Evolutionary conservation across 2,329 filamentous ascomycete genomes (phyloP), one percentile per base, ranked within the genome.

Genomic region (Colletotrichum sp.): DNA sequence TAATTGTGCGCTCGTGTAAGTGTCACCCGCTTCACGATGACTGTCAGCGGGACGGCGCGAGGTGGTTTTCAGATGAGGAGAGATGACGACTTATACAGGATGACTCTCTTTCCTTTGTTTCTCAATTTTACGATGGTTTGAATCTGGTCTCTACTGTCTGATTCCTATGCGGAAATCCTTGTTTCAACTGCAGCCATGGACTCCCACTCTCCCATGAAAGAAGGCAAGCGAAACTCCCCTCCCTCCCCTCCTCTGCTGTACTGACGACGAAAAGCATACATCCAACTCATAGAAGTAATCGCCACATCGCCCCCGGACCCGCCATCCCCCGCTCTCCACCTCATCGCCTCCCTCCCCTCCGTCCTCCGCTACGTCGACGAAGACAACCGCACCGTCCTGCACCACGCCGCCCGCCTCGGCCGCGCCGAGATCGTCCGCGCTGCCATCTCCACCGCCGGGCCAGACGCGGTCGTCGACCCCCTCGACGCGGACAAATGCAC

Each of bases 181-280:
- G 0, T 4, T 4, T 0, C 1, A 63, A 16, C 61, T 10, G 24
- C 55, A 68, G 12, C 26, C 58, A 77, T 77, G 69, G 72, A 77
- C 4, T 78, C 75, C 24, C 76, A 77, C 48, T 77, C 76, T 32
- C 76, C 76, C 48, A 78, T 78, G 76, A 71, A 58, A 64, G 76
- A 78, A n/a, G n/a, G n/a, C n/a, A n/a, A n/a, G n/a, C n/a, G n/a
- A n/a, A n/a, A n/a, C n/a, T n/a, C n/a, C n/a, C n/a, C n/a, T n/a
- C n/a, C n/a, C n/a, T n/a, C n/a, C n/a, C n/a, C n/a, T n/a, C n/a
- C n/a, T n/a, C n/a, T n/a, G n/a, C n/a, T n/a, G n/a, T n/a, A n/a
- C n/a, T n/a, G 55, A 77, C 63, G 43, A 56, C 24, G 2, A 14
- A 2, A 30, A 77, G 76, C 75, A 32, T 77, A 73, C 24, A 64